A percentile compares a stretch with the other conserved stretches of the same genome.
phyloP scores from a whole-genome alignment of 2,329 filamentous ascomycete genomes.

The Trichoderma sp. region DNA sequence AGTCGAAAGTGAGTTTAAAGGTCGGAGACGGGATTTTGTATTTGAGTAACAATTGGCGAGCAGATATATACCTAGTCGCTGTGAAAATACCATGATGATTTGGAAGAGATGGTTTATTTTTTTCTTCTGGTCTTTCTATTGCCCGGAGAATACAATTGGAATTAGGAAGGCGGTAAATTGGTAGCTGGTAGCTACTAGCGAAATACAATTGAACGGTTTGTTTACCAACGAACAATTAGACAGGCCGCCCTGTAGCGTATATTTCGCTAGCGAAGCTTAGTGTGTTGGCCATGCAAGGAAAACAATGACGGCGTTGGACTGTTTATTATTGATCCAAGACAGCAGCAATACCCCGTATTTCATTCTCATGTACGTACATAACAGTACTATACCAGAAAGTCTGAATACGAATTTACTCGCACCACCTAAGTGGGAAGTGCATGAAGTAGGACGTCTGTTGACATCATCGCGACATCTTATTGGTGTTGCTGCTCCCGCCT shows the following conservation, averaged over 20 bases:
- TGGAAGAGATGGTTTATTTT: background rate
- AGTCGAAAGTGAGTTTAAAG: background rate
- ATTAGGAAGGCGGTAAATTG: background rate
- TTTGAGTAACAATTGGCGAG: background rate
- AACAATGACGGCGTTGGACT: background rate
- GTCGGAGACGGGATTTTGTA: background rate
- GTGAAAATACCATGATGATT: background rate
- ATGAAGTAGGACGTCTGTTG: background rate
- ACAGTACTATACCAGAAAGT: too few relatives aligned
- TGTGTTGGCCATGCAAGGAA: background rate
- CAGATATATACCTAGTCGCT: background rate
- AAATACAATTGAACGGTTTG: background rate
- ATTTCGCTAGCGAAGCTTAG: background rate
- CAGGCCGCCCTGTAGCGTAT: constrained; percentile 2
- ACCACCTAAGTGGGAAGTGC: too few relatives aligned
- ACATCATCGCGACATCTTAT: constrained; percentile 1
- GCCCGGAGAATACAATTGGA: background rate
- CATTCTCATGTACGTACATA: too few relatives aligned
- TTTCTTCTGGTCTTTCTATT: background rate
- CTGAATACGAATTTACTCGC: too few relatives aligned
- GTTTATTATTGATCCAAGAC: background rate
- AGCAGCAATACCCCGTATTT: background rate
- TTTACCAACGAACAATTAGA: background rate
- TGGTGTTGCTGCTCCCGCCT: constrained; percentile 13
- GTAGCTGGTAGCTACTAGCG: too few relatives aligned